A percentile compares a stretch with the other conserved stretches of the same genome.
Evolutionary conservation across 2,329 filamentous ascomycete species (phyloP).

Genomic region (Exophiala oligosperma): DNA sequence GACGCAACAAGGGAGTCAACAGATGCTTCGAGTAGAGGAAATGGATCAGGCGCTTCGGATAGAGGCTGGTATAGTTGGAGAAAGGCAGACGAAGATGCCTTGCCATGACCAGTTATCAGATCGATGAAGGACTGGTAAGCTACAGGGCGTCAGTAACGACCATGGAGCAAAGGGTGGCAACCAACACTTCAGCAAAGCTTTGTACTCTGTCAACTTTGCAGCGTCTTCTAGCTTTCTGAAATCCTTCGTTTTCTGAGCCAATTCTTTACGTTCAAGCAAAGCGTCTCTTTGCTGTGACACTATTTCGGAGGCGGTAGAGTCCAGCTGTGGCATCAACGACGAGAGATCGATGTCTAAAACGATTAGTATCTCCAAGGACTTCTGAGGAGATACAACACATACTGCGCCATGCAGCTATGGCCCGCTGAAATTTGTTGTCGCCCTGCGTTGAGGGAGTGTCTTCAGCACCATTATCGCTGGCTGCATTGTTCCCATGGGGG

Average conservation of each 20-base stretch:
- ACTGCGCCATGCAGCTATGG: conserved; percentile 96
- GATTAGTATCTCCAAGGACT: not conserved
- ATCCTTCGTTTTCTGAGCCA: conserved; percentile 99
- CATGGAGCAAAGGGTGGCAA: not conserved
- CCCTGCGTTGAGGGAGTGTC: conserved; percentile 49
- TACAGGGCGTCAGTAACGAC: conserved; percentile 38
- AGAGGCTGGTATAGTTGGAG: conserved; percentile 89
- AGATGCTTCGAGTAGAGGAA: conserved; percentile 91
- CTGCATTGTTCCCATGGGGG: conserved; percentile 32
- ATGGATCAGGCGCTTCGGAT: conserved; percentile 94
- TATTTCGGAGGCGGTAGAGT: conserved; percentile 92
- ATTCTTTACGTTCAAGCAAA: conserved; percentile 92
- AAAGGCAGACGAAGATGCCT: conserved; percentile 89
- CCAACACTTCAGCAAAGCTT: conserved; percentile 79
- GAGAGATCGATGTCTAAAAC: conserved; percentile 78
- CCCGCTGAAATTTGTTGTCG: conserved; percentile 93
- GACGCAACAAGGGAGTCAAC: conserved; percentile 90
- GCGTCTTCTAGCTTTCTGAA: conserved; percentile 92
- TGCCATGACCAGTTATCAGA: conserved; percentile 91
- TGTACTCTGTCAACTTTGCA: conserved; percentile 83
- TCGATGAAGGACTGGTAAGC: conserved; percentile 98
- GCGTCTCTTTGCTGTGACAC: conserved; percentile 91
- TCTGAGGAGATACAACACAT: conserved; percentile 28
- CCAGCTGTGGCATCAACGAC: conserved; percentile 77
- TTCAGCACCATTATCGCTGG: conserved; percentile 30